phyloP scores from a whole-genome alignment of 2,329 filamentous ascomycete species.

The Helicocarpus griseus region DNA sequence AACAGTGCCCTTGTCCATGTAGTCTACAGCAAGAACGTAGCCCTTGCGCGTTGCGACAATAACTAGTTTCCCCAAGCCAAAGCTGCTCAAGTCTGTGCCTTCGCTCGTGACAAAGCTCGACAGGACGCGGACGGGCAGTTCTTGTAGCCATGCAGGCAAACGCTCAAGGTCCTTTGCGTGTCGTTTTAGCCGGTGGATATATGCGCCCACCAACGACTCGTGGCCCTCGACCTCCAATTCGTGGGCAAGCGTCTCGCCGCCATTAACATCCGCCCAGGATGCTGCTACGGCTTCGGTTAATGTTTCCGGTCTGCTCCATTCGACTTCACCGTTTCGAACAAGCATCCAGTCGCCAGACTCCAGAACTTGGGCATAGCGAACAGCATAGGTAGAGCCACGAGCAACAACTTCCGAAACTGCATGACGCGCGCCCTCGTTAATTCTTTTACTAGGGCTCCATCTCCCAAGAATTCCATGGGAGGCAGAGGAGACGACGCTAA shows the following conservation, averaged over 20 bases:
- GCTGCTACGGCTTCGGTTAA: slow-evolving; percentile 72
- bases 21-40: slow-evolving; percentile 69
- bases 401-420: slow-evolving; percentile 75
- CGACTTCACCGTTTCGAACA: slow-evolving; percentile 67
- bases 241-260: slow-evolving; percentile 63
- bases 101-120: slow-evolving; percentile 50
- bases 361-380: slow-evolving; percentile 63
- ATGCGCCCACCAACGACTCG: slow-evolving; percentile 69
- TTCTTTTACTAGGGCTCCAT: slow-evolving; percentile 52
- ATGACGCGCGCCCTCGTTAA: slow-evolving; percentile 46
- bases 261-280: slow-evolving; percentile 67
- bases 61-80: slow-evolving; percentile 81
- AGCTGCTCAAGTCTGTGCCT: slow-evolving; percentile 47
- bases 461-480: slow-evolving; percentile 67
- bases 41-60: slow-evolving; percentile 72
- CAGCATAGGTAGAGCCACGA: slow-evolving; percentile 61
- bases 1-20: slow-evolving; percentile 61
- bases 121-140: slow-evolving; percentile 59
- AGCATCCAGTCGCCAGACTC: slow-evolving; percentile 67
- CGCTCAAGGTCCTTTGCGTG: slow-evolving; percentile 66
- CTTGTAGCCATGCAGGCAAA: slow-evolving; percentile 63
- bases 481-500: slow-evolving; percentile 62
- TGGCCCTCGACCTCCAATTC: slow-evolving; percentile 80
- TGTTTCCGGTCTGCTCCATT: slow-evolving; percentile 75
- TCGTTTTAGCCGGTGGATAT: slow-evolving; percentile 73